phyloP scores from a whole-genome alignment of 129 eudicot species.

The Escallonia rubra region DNA sequence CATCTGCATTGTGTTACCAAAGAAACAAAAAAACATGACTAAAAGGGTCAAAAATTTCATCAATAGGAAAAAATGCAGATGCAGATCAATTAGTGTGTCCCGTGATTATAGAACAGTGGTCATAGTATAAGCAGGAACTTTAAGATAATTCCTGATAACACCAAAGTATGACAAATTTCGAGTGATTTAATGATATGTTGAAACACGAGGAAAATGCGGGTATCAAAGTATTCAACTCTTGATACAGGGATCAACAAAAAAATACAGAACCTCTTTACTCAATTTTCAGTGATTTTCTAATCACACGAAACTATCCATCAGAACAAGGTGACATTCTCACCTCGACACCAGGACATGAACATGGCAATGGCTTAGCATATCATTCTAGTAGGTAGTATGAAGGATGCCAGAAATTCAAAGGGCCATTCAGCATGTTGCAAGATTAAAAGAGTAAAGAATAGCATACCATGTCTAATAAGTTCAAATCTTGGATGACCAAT shows the following conservation, averaged over 20 bases:
- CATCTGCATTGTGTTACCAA: conserved; percentile 42
- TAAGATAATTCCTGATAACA: too few species aligned
- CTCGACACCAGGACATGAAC: neutral
- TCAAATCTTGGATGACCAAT: conserved; percentile 92
- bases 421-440: too few species aligned
- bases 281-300: too few species aligned
- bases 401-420: neutral
- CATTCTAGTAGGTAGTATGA: neutral
- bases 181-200: too few species aligned
- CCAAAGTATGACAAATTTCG: too few species aligned
- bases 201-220: too few species aligned
- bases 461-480: conserved; percentile 80
- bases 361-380: neutral
- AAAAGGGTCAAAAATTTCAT: neutral
- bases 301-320: too few species aligned
- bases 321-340: neutral
- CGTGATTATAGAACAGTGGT: too few species aligned
- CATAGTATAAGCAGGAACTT: too few species aligned
- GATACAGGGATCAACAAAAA: too few species aligned
- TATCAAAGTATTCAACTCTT: too few species aligned
- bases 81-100: neutral
- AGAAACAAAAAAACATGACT: neutral
- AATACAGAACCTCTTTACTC: too few species aligned
- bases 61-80: neutral
- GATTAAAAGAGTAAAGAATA: conserved; percentile 5